These are phyloP conservation scores for Noccaea bulbosa DNA, from an alignment of 345 rosid species.

Conservation along the genomic window DNA sequence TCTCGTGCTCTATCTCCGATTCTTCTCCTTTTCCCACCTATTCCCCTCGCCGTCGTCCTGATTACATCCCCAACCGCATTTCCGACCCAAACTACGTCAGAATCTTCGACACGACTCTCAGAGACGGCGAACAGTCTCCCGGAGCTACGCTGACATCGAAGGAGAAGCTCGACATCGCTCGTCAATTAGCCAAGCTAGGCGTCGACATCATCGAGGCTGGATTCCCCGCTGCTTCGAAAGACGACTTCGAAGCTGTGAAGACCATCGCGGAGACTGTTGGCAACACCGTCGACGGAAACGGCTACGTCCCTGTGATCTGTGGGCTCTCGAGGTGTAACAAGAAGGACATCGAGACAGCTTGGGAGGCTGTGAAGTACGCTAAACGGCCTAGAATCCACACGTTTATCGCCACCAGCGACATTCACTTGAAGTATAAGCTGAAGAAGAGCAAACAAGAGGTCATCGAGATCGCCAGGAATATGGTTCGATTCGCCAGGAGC, in stretches of 20 bases:
- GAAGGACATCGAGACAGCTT: constrained; percentile 71
- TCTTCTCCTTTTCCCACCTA: constrained; percentile 24
- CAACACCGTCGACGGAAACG: constrained; percentile 60
- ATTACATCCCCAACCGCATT: constrained; percentile 67
- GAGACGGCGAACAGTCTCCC: constrained; percentile 97
- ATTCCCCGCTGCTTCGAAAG: constrained; percentile 86
- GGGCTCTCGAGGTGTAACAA: constrained; percentile 85
- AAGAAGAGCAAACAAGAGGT: constrained; percentile 76
- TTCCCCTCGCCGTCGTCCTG: constrained; percentile 51
- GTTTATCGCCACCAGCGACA: constrained; percentile 82
- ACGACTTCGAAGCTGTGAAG: constrained; percentile 82
- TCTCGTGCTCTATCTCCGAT: constrained; percentile 40
- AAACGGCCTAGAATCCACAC: constrained; percentile 81
- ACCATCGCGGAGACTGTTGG: constrained; percentile 76
- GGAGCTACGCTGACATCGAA: constrained; percentile 93
- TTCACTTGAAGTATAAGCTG: constrained; percentile 80
- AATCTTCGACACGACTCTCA: constrained; percentile 91
- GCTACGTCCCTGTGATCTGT: constrained; percentile 88
- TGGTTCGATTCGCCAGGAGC: constrained; percentile 74
- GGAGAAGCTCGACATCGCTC: constrained; percentile 86
- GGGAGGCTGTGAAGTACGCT: constrained; percentile 90
- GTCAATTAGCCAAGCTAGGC: constrained; percentile 79
- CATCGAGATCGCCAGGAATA: constrained; percentile 68
- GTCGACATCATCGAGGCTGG: constrained; percentile 95
- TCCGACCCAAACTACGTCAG: constrained; percentile 77